A percentile compares a stretch with the other conserved stretches of the same genome.
These are phyloP conservation scores for Litchi chinensis DNA, from an alignment of 345 rosid genomes.

Conservation along the genomic window DNA sequence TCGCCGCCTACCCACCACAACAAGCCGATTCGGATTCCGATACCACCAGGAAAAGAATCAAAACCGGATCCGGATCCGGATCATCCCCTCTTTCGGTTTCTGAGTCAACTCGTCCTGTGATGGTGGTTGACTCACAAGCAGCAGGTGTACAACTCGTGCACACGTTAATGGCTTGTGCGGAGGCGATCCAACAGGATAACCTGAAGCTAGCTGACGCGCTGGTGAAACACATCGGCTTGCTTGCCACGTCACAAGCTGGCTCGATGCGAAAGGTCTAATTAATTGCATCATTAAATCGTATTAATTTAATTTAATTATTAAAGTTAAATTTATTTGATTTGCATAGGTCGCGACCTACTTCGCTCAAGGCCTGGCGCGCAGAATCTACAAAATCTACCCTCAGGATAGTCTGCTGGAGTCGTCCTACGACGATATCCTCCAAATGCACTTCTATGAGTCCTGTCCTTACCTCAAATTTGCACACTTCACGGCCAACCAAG, in stretches of 20 bases:
- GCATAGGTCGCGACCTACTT: slow-evolving; percentile 74
- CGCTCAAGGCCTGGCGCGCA: slow-evolving; percentile 77
- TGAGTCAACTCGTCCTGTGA: slow-evolving; percentile 60
- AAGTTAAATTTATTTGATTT: too few relatives aligned
- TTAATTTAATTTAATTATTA: too few relatives aligned
- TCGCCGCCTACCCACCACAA: slow-evolving; percentile 52
- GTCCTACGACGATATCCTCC: slow-evolving; percentile 54
- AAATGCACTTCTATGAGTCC: slow-evolving; percentile 86
- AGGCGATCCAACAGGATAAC: slow-evolving; percentile 71
- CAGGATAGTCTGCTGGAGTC: slow-evolving; percentile 34
- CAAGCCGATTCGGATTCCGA: slow-evolving; percentile 24
- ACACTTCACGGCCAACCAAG: slow-evolving; percentile 94
- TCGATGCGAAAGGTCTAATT: slow-evolving; percentile 63
- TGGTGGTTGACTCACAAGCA: slow-evolving; percentile 84
- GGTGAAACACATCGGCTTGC: slow-evolving; percentile 72
- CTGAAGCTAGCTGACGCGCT: slow-evolving; percentile 71
- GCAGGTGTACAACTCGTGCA: slow-evolving; percentile 88
- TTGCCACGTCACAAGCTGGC: slow-evolving; percentile 74
- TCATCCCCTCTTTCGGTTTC: slow-evolving; percentile 9
- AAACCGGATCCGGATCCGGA: slow-evolving; percentile 25
- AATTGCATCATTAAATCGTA: too few relatives aligned
- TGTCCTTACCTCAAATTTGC: slow-evolving; percentile 95
- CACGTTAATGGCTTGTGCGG: slow-evolving; percentile 81
- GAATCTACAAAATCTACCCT: slow-evolving; percentile 72
- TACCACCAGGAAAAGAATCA: slow-evolving; percentile 42